Base-by-base conservation (phyloP, 2,329 filamentous ascomycete species). In the Fusarium equiseti region DNA sequence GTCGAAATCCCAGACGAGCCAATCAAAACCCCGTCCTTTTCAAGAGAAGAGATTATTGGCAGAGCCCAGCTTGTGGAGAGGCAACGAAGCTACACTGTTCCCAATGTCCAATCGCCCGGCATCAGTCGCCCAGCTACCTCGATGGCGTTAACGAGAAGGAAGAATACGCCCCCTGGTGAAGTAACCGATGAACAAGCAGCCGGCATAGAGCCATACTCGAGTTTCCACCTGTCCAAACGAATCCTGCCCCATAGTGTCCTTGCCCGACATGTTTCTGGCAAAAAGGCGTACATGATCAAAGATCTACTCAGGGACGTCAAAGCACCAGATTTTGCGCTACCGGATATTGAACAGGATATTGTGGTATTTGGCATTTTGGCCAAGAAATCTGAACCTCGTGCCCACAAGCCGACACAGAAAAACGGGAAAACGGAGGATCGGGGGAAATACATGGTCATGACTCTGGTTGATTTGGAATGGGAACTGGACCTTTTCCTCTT, bases 401-500 rank as follows among this genome's bases (percentile, higher is more conserved):
- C 83, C 2, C 89, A 91, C 77, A 86, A 87, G 70, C 80, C 83
- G 6, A 77, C 79, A 6, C 75, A 79, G 13, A 81, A 80, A 59
- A 83, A 84, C 11, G 82, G 84, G 8, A 83, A 84, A 66, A 80
- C 86, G 46, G 85, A 88, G 12, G 87, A 90, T 57, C 85, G 87
- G 22, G 91, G 91, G 52, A 98, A 97, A 79, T 99, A 97, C 83
- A 98, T 99, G 92, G 91, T 95, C 3, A 84, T 99, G 67, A 93
- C 89, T 3, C 85, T 99, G 5, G 94, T 93, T 1, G 95, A 99
- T 79, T 84, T 99, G 13, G 91, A 94, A 75, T 97, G 91, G 89
- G 94, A 97, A 74, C 80, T 99, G 15, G 95, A 98, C 70, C 87
- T 98, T 44, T 98, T 94, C 75, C 88, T 99, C 16, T 99, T 99